Base-by-base conservation (phyloP, 768 basidiomycete species). In the Phlebiopsis flavidoalba region DNA sequence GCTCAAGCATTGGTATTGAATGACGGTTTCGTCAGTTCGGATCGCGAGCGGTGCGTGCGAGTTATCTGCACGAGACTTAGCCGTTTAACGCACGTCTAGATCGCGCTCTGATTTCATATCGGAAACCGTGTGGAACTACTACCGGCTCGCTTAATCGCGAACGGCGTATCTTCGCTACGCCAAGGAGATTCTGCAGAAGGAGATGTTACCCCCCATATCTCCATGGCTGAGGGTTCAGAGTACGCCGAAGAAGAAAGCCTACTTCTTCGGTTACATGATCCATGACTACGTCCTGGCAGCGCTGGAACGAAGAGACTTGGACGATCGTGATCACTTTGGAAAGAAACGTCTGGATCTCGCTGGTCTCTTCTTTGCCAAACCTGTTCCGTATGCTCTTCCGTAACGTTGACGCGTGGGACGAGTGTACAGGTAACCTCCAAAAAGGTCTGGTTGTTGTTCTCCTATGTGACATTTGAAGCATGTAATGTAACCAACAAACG, bases 241-340 rank as follows among this genome's bases (percentile, higher is more conserved):
- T 5, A 94, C 93, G 6, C 93, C 96, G 74, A 94, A 92, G 24
- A 97, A 97, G 79, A 99, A 99, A 74, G 97, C 97, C 1, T 98
- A 95, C 75, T 99, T 98, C 83, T 94, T 98, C 64, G 97, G 97
- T 10, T 98, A 98, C 75, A 99, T 99, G 96, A 93, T 98, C 35
- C 96, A 98, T 75, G 97, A 62, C 81, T 99, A 26, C 78, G n/a
- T 98, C 0, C 84, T 97, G 19, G 97, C 97, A 22, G 95, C 95
- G 12, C 74, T 99, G 67, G 95, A 98, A 71, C 82, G 97, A 49
- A 82, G 97, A 67, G 97, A 99, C 68, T 79, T 99, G 24, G 97
- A 99, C 71, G 97, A 99, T 75, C 93, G 97, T 77, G 97, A 99
- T 76, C 97, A 99, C 75, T 98, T 98, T 66, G 97, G 97, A 57